Percentiles rank a stretch among this genome's conserved stretches.
phyloP scores from a whole-genome alignment of 805 yeast genomes.

The Monosporozyma aerobia region DNA sequence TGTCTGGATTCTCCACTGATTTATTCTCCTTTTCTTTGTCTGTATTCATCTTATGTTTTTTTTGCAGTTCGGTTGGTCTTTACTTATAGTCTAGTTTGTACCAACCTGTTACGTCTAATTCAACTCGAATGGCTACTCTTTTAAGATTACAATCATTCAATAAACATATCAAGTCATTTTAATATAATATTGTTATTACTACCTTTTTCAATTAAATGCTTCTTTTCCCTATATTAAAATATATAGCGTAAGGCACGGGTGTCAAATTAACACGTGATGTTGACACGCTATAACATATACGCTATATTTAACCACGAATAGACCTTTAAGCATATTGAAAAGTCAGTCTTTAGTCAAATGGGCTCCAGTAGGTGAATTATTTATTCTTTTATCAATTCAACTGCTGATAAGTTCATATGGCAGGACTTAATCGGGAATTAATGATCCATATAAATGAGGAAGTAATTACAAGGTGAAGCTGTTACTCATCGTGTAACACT shows the following conservation, averaged over 20 bases:
- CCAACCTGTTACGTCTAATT: neutral
- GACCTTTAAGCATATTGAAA: too few species aligned
- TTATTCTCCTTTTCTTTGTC: neutral
- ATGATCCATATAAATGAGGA: too few species aligned
- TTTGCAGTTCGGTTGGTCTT: neutral
- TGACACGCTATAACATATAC: neutral
- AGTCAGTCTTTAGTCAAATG: too few species aligned
- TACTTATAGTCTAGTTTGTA: neutral
- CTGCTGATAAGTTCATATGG: too few species aligned
- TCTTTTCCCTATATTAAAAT: neutral
- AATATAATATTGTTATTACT: neutral
- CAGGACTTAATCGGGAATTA: too few species aligned
- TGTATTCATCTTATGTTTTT: neutral
- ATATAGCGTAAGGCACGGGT: neutral
- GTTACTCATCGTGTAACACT: too few species aligned
- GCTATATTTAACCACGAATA: too few species aligned
- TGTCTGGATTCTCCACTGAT: neutral
- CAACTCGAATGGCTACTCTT: neutral
- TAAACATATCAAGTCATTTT: neutral
- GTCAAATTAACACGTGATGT: neutral
- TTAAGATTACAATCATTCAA: neutral
- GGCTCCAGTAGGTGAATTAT: too few species aligned
- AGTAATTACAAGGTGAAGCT: too few species aligned
- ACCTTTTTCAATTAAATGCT: neutral
- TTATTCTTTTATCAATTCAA: too few species aligned